Base-by-base conservation (phyloP, 148 eudicot genomes). In the Heliamphora exappendiculata region DNA sequence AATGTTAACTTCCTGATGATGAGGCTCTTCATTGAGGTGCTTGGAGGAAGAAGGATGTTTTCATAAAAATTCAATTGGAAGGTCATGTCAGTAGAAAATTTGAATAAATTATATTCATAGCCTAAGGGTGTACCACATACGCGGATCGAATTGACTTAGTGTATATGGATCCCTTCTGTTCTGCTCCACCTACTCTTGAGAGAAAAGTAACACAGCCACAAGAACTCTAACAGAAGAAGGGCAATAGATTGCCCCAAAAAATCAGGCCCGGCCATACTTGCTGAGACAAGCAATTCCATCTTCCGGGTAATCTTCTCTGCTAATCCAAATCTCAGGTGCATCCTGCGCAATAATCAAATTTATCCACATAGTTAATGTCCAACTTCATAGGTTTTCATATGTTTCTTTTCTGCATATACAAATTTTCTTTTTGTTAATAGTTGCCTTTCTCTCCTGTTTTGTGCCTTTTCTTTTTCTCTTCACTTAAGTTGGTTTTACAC, bases 291-390 rank as follows among this genome's bases (percentile, higher is more conserved):
- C 87, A 66, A 94, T 83, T 77, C 98, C 98, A 79, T 94, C 98
- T 86, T 94, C 98, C 77, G 90, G 79, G 82, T 94, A 94, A 81
- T 94, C 98, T 84, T 94, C 87, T 78, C 87, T 86, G 78, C 85
- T 91, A 63, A 94, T 94, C 98, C 98, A 94, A 75, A 94, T 90
- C 74, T 94, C 98, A 0, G 98, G 95, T 39, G 98, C 92, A 85
- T 94, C 98, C 98, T 94, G 91, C 86, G 85, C 39, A 55, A 60
- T 73, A 73, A 44, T 24, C 60, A 51, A 74, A 26, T 51, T 47
- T 47, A 12, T 41, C 36, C 9, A 3, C 34, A 36, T 2, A 20
- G 28, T 33, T 49, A 26, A 33, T 34, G 5, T 63, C 59, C 20
- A 75, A 64, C 44, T 65, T 26, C 62, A 33, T 44, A 75, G 70